Conservation (phyloP, 768 basidiomycete species). For the Pulveroboletus ravenelii region DNA sequence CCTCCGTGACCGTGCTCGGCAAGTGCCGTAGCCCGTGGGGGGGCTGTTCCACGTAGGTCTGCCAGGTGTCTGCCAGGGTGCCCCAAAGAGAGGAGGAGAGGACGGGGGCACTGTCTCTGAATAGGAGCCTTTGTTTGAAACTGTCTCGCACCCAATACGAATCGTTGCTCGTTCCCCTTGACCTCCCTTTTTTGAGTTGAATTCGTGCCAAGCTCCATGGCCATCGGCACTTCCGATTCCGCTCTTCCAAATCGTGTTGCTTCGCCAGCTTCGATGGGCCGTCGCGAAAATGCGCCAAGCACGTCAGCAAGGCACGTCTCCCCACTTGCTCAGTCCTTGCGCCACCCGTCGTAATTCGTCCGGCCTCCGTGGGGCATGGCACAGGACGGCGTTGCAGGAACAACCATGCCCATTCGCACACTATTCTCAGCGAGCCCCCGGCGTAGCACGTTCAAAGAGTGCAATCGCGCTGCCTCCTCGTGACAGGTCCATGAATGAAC, state of each 20-base stretch:
- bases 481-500: too few relatives aligned
- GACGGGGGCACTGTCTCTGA: too few relatives aligned
- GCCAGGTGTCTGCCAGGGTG: too few relatives aligned
- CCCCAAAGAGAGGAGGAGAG: too few relatives aligned
- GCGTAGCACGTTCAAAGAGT: too few relatives aligned
- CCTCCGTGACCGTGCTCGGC: constrained; percentile 11
- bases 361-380: constrained; percentile 8
- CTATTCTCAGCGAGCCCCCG: background rate
- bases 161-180: constrained; percentile 5
- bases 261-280: constrained; percentile 21
- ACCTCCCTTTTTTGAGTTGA: constrained; percentile 18
- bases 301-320: constrained; percentile 3
- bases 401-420: background rate
- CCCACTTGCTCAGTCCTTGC: background rate
- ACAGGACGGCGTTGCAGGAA: constrained; percentile 10
- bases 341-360: constrained; percentile 9
- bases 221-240: constrained; percentile 30
- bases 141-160: constrained; percentile 15
- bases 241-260: constrained; percentile 15
- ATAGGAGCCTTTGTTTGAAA: constrained; percentile 4
- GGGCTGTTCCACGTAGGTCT: background rate
- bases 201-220: constrained; percentile 21
- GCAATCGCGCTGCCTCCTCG: too few relatives aligned
- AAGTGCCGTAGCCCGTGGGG: constrained; percentile 17
- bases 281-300: constrained; percentile 12